Conservation (phyloP, 305 asterid genomes). For the Fraxinus baroniana region DNA sequence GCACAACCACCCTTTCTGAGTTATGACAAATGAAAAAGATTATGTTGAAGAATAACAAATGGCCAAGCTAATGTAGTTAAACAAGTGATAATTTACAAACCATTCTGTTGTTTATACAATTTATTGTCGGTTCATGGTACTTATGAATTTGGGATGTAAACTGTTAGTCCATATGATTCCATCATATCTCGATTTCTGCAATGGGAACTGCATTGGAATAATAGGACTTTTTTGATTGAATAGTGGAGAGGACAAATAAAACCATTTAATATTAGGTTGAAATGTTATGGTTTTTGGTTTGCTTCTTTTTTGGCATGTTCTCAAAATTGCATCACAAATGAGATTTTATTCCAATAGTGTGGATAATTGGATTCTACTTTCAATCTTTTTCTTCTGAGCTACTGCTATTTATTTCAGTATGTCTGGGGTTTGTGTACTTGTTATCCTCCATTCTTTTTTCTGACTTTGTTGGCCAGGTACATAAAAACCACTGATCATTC, state of each 20-base stretch:
- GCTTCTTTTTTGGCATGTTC: not conserved
- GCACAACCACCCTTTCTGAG: not conserved
- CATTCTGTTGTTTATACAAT: not conserved
- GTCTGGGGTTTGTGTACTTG: not conserved
- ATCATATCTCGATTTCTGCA: not conserved
- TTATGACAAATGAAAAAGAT: not conserved
- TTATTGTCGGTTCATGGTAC: not conserved
- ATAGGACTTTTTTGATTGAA: not conserved
- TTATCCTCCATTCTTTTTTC: not conserved
- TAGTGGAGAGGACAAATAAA: not conserved
- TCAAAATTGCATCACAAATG: not conserved
- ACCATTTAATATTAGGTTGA: not conserved
- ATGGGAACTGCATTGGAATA: not conserved
- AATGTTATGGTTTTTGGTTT: not conserved
- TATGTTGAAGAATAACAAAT: not conserved
- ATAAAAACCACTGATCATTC: constrained; percentile 31
- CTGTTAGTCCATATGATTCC: not conserved
- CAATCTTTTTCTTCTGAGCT: not conserved
- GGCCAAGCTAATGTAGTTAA: not conserved
- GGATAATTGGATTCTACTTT: not conserved
- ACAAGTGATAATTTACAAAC: not conserved
- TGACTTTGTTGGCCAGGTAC: constrained; percentile 39
- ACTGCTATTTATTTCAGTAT: not conserved
- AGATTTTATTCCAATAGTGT: not conserved
- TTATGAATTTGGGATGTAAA: not conserved